Evolutionary conservation across 768 basidiomycete genomes (phyloP).

Genomic region (Mycena albidolilacea): DNA sequence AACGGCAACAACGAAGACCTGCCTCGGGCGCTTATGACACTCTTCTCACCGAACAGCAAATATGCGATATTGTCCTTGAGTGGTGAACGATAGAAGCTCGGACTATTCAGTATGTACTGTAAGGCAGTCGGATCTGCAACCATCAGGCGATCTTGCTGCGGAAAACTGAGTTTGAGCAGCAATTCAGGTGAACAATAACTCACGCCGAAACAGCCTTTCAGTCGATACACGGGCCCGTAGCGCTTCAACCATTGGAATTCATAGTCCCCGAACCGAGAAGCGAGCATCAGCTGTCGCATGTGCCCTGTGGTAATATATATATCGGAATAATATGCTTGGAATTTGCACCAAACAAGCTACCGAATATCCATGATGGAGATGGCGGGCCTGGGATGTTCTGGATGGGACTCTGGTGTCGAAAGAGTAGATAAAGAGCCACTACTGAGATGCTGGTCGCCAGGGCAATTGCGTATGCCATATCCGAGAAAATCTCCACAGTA

Average conservation of each 20-base stretch:
- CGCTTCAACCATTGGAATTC: not conserved
- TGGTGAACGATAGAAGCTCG: not conserved
- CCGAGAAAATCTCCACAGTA: not conserved
- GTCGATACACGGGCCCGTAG: not conserved
- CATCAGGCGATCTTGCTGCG: slow-evolving; percentile 3
- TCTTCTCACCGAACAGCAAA: not conserved
- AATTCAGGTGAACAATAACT: not conserved
- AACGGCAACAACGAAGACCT: not conserved
- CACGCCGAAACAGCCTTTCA: not conserved
- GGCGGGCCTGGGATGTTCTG: not conserved
- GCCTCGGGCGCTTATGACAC: not conserved
- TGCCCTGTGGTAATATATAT: not conserved
- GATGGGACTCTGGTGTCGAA: not conserved
- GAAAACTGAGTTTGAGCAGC: not conserved
- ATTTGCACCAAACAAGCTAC: not conserved
- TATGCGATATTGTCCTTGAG: not conserved
- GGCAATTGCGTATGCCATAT: not conserved
- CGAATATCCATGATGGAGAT: not conserved
- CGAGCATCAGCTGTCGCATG: not conserved
- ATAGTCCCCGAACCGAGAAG: not conserved
- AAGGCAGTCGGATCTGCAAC: not conserved
- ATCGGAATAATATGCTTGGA: not conserved
- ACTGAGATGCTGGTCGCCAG: not conserved
- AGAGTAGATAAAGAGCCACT: not conserved
- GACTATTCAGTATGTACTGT: not conserved